A percentile compares a stretch with the other conserved stretches of the same genome.
phyloP scores from a whole-genome alignment of 2,329 filamentous ascomycete species.

The Ophiostoma piceae region DNA sequence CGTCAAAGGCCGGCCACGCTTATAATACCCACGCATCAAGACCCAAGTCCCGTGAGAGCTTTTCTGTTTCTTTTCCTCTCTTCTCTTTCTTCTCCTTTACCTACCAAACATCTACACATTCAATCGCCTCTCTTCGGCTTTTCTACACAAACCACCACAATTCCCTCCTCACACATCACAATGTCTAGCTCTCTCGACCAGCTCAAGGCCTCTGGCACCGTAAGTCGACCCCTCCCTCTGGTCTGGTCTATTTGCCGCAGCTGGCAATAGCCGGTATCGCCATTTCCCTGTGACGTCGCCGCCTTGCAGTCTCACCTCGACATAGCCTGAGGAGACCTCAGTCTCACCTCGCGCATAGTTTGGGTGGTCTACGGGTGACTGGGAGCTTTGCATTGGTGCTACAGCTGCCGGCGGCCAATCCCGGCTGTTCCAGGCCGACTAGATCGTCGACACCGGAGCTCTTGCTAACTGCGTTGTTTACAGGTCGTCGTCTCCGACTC shows the following conservation, averaged over 20 bases:
- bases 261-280: conserved; percentile 11
- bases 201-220: conserved; percentile 94
- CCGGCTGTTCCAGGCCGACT: background rate
- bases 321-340: background rate
- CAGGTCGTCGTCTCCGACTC: conserved; percentile 96
- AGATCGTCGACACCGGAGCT: background rate
- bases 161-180: conserved; percentile 28
- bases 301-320: background rate
- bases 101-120: background rate
- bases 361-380: background rate
- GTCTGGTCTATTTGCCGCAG: background rate
- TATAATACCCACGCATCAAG: conserved; percentile 19
- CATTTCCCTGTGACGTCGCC: conserved; percentile 12
- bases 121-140: background rate
- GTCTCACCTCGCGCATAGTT: too few relatives aligned
- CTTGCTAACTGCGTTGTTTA: conserved; percentile 28
- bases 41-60: conserved; percentile 14
- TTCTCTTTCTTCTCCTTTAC: background rate
- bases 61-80: conserved; percentile 14
- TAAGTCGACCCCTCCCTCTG: conserved; percentile 47
- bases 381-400: background rate
- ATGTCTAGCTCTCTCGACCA: conserved; percentile 94
- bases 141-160: conserved; percentile 18
- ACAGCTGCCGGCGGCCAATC: background rate
- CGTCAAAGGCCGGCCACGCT: conserved; percentile 10